Conservation (phyloP, 768 basidiomycete genomes). For the Exidia glandulosa region DNA sequence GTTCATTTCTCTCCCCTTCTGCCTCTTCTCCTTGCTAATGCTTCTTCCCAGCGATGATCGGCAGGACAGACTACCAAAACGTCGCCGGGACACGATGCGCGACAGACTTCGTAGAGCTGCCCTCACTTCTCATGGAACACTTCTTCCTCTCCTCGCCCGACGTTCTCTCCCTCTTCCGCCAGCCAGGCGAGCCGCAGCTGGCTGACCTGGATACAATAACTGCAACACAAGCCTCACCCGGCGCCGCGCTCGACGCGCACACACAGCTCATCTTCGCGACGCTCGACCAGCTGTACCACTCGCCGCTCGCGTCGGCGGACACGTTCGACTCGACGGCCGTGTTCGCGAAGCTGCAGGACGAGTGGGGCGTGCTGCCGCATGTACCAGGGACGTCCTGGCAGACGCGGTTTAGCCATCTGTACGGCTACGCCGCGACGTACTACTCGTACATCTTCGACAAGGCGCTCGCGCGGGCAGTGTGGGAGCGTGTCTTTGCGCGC, state of each 20-base stretch:
- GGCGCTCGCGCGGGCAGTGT: constrained; percentile 89
- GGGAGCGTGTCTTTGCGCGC: constrained; percentile 57
- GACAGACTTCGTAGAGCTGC: constrained; percentile 96
- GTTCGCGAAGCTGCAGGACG: constrained; percentile 48
- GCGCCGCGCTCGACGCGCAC: constrained; percentile 67
- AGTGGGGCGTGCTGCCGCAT: constrained; percentile 71
- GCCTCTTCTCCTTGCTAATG: constrained; percentile 3
- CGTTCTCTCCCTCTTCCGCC: constrained; percentile 65
- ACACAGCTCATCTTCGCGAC: constrained; percentile 82
- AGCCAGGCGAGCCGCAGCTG: neutral
- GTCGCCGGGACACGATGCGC: constrained; percentile 96
- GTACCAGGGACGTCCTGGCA: constrained; percentile 85
- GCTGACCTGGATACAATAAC: no score
- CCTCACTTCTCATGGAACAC: constrained; percentile 97
- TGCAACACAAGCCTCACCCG: no score
- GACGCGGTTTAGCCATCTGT: constrained; percentile 90
- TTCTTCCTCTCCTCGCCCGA: constrained; percentile 69
- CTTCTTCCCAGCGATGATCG: constrained; percentile 84
- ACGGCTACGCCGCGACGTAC: constrained; percentile 94
- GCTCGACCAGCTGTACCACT: constrained; percentile 87
- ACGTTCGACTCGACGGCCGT: constrained; percentile 66
- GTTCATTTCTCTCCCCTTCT: neutral
- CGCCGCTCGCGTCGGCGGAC: constrained; percentile 40
- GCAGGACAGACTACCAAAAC: constrained; percentile 93
- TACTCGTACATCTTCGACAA: constrained; percentile 97